Evolutionary conservation across 805 yeast genomes (phyloP), one percentile per base, ranked within the genome.

Genomic region (Kuraishia borneana): DNA sequence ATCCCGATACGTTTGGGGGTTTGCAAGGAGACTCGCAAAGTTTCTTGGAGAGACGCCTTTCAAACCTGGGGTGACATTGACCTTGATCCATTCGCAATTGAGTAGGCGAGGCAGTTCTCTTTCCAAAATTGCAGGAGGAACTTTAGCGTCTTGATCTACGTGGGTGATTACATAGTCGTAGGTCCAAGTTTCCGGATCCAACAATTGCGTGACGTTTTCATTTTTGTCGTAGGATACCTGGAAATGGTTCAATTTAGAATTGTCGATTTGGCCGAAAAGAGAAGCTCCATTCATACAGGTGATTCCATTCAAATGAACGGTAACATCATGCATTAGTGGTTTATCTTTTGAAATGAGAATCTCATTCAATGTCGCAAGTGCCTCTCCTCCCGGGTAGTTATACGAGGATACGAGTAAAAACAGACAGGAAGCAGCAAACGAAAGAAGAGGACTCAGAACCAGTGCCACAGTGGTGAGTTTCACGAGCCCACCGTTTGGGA

Each of bases 321-420:
- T 53, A 13, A 61, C 16, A 3, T 42, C 43, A 31, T 18, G 21
- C 30, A 27, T 4, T 19, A 13, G 34, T 6, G 33, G 36, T 4
- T 35, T 31, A 5, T 36, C 35, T 22, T 34, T 22, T 25, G 40
- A 39, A 6, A 57, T 34, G 18, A 70, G 45, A 28, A 60, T 50
- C 7, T 60, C 44, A 45, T 84, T 81, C 38, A 82, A 64, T 17
- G 47, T 47, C 12, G 49, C 39, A 22, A 87, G 56, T 1, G 95
- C 95, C 1, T 56, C 64, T 0, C 96, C 96, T 9, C 96, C 96
- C 2, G 96, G 95, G 50, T 89, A 89, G 53, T 89, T 89, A 52
- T 61, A 60, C 33, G 80, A 65, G 1, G 95, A 84, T 4, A 75
- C 63, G 31, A 65, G 67, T 0, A 78, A 70, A 64, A 76, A 76